Evolutionary conservation across 2,329 filamentous ascomycete species (phyloP), one percentile per base, ranked within the genome.

Genomic region (Karstenula rhodostoma): DNA sequence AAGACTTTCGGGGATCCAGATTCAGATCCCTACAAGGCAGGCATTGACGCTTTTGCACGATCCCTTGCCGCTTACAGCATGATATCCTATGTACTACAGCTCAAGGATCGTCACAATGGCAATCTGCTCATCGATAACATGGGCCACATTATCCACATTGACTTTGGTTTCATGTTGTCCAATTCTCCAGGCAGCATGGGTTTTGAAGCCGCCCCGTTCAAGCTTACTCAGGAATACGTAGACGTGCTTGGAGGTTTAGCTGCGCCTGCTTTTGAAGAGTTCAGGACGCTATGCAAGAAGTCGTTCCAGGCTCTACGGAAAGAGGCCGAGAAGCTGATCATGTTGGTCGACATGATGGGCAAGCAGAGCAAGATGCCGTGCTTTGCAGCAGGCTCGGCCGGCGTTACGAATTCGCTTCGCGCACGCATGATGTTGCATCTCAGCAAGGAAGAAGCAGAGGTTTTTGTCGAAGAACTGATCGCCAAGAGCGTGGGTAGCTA

Each of bases 101-200:
- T 95, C 61, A 95, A 95, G 75, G 92, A 95, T 72, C 85, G 92
- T 13, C 92, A 95, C 76, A 95, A 95, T 73, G 92, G 92, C 57
- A 95, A 95, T 72, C 90, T 95, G 15, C 84, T 95, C 61, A 90
- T 95, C 70, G 92, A 94, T 77, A 93, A 91, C 70, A 89, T 92
- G 75, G 92, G 92, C 10, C 92, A 95, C 73, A 93, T 94, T 58
- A 89, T 95, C 62, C 92, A 95, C 74, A 95, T 95, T 62, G 92
- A 95, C 77, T 95, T 95, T 77, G 92, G 92, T 57, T 95, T 95
- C 76, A 94, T 95, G 90, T 83, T 95, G 35, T 94, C 90, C 49
- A 95, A 95, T 77, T 93, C 91, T 1, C 92, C 92, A 0, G 92
- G 92, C 0, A 90, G 89, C 9, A 91, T 95, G 73, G 91, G 91